These are phyloP conservation scores for Akanthomyces uredinophilus DNA, from an alignment of 2,329 filamentous ascomycete genomes.

Conservation along the genomic window DNA sequence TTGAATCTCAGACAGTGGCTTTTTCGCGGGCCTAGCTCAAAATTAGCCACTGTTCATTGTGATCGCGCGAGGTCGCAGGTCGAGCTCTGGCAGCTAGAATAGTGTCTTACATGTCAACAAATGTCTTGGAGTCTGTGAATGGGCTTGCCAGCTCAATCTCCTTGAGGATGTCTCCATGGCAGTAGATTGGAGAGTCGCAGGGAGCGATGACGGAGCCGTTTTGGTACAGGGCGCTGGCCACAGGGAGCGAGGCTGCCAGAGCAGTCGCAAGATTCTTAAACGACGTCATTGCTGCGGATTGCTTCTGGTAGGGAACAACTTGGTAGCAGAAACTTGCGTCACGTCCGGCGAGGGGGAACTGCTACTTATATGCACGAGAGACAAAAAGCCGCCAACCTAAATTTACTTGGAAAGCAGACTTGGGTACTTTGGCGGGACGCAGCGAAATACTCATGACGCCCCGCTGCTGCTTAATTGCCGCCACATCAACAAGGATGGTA, in stretches of 20 bases:
- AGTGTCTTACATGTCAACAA: constrained; percentile 57
- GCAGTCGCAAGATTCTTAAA: constrained; percentile 23
- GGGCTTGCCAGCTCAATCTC: constrained; percentile 59
- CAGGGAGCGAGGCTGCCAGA: constrained; percentile 24
- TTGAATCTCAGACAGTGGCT: constrained; percentile 54
- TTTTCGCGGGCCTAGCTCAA: constrained; percentile 49
- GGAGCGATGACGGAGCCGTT: constrained; percentile 58
- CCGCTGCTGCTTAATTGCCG: background rate
- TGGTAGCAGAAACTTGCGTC: background rate
- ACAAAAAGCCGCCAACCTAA: background rate
- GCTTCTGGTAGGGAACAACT: background rate
- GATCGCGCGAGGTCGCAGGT: constrained; percentile 2
- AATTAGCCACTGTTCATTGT: constrained; percentile 16
- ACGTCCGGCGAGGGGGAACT: background rate
- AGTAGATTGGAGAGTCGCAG: constrained; percentile 64
- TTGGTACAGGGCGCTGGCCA: constrained; percentile 45
- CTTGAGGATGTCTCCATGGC: constrained; percentile 57
- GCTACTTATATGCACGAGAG: constrained; percentile 3
- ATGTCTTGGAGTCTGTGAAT: constrained; percentile 65
- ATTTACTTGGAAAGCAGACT: background rate
- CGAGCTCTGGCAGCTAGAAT: background rate
- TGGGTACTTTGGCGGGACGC: background rate
- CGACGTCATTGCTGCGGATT: constrained; percentile 22
- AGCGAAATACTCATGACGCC: background rate
- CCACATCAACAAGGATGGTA: background rate